A percentile compares a stretch with the other conserved stretches of the same genome.
Evolutionary conservation across 805 yeast genomes (phyloP).

Genomic region (Ogataea pini): DNA sequence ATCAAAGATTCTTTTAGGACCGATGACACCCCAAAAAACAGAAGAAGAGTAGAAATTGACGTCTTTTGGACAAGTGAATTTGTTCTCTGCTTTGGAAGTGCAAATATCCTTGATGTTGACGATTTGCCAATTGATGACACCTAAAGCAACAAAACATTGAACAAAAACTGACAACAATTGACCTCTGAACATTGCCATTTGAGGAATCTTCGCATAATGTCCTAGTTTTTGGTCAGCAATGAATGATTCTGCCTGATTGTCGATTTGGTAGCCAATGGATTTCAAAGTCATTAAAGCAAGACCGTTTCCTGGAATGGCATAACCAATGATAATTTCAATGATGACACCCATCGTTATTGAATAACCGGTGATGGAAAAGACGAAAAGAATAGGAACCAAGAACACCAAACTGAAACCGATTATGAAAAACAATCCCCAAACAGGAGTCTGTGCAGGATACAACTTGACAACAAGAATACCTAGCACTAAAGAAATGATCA

Average conservation of each 20-base stretch:
- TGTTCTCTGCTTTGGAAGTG: conserved; percentile 40
- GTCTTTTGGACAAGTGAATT: conserved; percentile 47
- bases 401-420: conserved; percentile 54
- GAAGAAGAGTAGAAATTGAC: conserved; percentile 54
- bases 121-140: conserved; percentile 41
- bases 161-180: conserved; percentile 47
- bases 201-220: conserved; percentile 66
- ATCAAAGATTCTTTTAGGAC: conserved; percentile 59
- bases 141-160: conserved; percentile 44
- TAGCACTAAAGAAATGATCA: conserved; percentile 46
- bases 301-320: conserved; percentile 61
- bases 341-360: conserved; percentile 60
- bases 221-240: conserved; percentile 61
- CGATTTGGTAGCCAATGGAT: conserved; percentile 57
- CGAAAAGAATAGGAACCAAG: conserved; percentile 60
- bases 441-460: conserved; percentile 56
- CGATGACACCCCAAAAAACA: conserved; percentile 66
- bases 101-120: conserved; percentile 46
- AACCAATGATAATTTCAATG: conserved; percentile 65
- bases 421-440: conserved; percentile 63
- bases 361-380: conserved; percentile 63
- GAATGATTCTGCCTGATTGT: conserved; percentile 53
- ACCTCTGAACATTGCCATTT: conserved; percentile 56
- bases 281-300: conserved; percentile 64
- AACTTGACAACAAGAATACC: conserved; percentile 41